Base-by-base conservation (phyloP, 768 basidiomycete species). In the Agaricus bisporus region DNA sequence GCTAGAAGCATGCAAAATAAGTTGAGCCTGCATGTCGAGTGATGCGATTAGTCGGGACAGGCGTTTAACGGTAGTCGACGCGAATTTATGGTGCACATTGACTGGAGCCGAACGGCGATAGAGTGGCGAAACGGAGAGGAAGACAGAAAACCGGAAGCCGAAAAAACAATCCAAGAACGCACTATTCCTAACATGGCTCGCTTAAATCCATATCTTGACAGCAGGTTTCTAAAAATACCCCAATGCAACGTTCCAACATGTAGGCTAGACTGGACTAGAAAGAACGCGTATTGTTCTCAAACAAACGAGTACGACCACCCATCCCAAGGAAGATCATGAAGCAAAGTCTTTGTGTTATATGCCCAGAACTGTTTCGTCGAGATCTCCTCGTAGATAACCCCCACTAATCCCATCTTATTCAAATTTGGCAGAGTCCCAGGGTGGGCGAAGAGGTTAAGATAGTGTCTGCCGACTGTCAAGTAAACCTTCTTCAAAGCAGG, bases 401-500 rank as follows among this genome's bases (percentile, higher is more conserved):
- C 37, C 28, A 54, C 25, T 39, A 54, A 17, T n/a, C 45, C 46
- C 26, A 28, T 54, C 52, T 18, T 26, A 48, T 41, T 54, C 52
- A 54, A 36, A 38, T n/a, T 11, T 0, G 52, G 52, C 45, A 54
- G 15, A 1, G 52, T 54, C 45, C 15, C 38, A 5, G 45, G 52
- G 37, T 54, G 37, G 9, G 45, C 25, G 12, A 54, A 54, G 45
- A 54, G 22, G 5, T 26, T 35, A 14, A 54, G 35, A 41, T 54
- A 54, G 41, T 54, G 52, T 25, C 46, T 54, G 20, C 52, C 52
- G 11, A 54, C 52, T 4, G 52, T 54, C 17, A 54, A 14, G 48
- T 54, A 47, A 12, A 54, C 52, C 17, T 54, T 54, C 41, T 38
- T 47, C 39, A 54, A 48, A 5, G 9, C 8, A 1, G 52, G 52